Percentiles rank a stretch among this genome's conserved stretches.
phyloP scores from a whole-genome alignment of 75 land plant species.

The Selaginella tamariscina region DNA sequence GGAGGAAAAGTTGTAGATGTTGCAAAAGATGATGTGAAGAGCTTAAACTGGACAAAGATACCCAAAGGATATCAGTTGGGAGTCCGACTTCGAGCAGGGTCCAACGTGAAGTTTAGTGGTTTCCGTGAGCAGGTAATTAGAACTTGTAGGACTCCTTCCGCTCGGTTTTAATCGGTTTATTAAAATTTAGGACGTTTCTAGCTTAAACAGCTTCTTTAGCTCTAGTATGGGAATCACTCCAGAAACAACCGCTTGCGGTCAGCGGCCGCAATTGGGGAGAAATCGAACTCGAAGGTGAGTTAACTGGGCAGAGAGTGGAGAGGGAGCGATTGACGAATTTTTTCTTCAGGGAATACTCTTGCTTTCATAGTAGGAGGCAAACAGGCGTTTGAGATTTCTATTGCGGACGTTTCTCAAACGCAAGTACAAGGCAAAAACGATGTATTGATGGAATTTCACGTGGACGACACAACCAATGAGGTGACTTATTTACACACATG shows the following conservation, averaged over 20 bases:
- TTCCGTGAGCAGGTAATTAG: constrained; percentile 56
- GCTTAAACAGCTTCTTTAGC: constrained; percentile 41
- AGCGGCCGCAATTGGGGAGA: constrained; percentile 78
- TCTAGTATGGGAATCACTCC: constrained; percentile 38
- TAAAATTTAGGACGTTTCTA: constrained; percentile 39
- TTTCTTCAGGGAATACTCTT: constrained; percentile 50
- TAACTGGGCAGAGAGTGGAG: too few relatives aligned
- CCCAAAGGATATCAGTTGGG: constrained; percentile 59
- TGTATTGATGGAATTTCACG: not conserved
- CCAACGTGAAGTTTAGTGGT: constrained; percentile 63
- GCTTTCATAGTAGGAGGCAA: constrained; percentile 56
- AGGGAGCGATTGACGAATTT: too few relatives aligned
- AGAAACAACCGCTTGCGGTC: constrained; percentile 66
- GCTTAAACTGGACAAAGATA: constrained; percentile 51
- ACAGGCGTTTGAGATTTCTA: constrained; percentile 74
- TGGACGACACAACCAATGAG: not conserved
- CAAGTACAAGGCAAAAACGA: not conserved
- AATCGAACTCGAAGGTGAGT: constrained; percentile 57
- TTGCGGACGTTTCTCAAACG: not conserved
- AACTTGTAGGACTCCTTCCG: not conserved
- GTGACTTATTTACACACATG: too few relatives aligned
- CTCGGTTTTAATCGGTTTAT: not conserved
- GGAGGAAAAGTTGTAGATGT: constrained; percentile 69
- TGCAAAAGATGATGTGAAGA: constrained; percentile 38
- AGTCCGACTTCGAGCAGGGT: constrained; percentile 47